Base-by-base conservation (phyloP, 1,284 basidiomycete species). In the Trametes versicolor region DNA sequence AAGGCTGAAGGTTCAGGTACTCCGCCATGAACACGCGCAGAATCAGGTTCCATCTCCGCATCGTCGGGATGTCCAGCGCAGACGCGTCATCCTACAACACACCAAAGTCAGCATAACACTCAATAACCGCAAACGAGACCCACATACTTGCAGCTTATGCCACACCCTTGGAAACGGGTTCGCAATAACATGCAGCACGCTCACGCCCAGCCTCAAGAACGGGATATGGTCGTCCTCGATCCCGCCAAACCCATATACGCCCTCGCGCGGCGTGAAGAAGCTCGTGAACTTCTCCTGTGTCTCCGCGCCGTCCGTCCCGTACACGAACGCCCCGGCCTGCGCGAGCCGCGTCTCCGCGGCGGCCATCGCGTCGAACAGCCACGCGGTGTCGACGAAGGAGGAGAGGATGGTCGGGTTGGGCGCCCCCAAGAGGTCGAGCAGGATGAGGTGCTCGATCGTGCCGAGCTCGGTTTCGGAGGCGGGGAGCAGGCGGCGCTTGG, bases 221-320 rank as follows among this genome's bases (percentile, higher is more conserved):
- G 98, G 98, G 29, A 96, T 77, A 77, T 99, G 98, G 79, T 99
- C 98, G 77, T 99, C 98, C 48, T 90, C 94, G 64, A 99, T 92
- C 52, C 89, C 90, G 1, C 87, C 89, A 19, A 79, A 76, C 65
- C 82, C 84, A 37, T 73, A 67, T 29, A 68, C 72, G 1, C 76
- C 77, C 0, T 72, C 76, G 49, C 89, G 82, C 50, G 84, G 79
- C 27, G 77, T 66, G 78, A 95, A 94, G 77, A 89, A 95, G 65
- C 89, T 91, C 17, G 66, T 75, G 80, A 83, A 87, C 62, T 79
- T 78, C 6, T 79, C 79, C 23, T 77, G 73, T 27, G 81, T 78
- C 81, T 85, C 82, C 32, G 43, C 67, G 55, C 75, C 76, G 47
- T 82, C 79, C 9, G 81, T 77, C 4, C 75, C 78, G 56, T 86